Evolutionary conservation across 495 filamentous ascomycete species (phyloP), one percentile per base, ranked within the genome.

Genomic region (Xylaria flabelliformis): DNA sequence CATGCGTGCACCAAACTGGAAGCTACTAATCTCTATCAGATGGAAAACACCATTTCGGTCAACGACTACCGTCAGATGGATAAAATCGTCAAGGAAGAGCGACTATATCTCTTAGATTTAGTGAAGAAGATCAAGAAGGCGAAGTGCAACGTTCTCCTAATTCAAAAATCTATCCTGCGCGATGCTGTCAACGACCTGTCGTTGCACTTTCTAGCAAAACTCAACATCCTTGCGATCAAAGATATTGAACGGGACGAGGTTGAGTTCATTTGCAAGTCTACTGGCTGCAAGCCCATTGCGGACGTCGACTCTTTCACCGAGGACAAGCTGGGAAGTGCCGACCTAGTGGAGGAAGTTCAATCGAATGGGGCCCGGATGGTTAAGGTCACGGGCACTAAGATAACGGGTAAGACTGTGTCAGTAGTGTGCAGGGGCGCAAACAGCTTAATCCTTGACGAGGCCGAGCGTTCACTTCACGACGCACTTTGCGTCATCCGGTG

Each of bases 21-120:
- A 15, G 4, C 67, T 9, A 26, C 64, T 68, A 71, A 51, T 51
- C 42, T 29, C 24, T 21, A 46, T 67, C 73, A 96, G 92, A 98
- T 99, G 96, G 96, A 99, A 82, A 99, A 99, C 84, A 94, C 96
- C 82, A 97, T 99, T 74, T 91, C 97, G 10, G 96, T 99, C 61
- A 98, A 99, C 82, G 96, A 99, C 86, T 99, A 99, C 88, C 88
- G 96, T 71, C 96, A 99, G 83, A 99, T 99, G 96, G 96, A 99
- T 83, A 99, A 98, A 87, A 99, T 99, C 75, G 87, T 99, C 68
- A 99, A 99, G 83, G 96, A 99, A 84, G 96, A 99, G 85, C 93
- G 97, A 71, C 94, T 94, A 71, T 99, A 99, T 83, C 88, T 99
- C 71, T 90, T 99, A 56, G 97, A 98, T 84, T 94, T 99, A 90